phyloP scores from a whole-genome alignment of 768 basidiomycete genomes.

The Boletus tylopilopsis region DNA sequence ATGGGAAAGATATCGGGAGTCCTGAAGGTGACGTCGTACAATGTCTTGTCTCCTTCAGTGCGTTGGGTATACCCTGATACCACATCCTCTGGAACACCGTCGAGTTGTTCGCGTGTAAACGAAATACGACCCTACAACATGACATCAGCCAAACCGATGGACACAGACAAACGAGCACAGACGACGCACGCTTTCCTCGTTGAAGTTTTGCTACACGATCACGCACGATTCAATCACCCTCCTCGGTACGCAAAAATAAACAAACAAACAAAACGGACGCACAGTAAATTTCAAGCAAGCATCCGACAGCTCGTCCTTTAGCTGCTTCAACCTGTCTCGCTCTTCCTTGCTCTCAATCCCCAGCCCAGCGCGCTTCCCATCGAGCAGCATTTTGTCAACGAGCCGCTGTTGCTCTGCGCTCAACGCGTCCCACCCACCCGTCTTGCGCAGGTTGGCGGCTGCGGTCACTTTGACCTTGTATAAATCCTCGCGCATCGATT shows the following conservation, averaged over 20 bases:
- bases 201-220: constrained; percentile 71
- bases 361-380: constrained; percentile 77
- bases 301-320: constrained; percentile 78
- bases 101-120: constrained; percentile 71
- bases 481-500: constrained; percentile 78
- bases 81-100: constrained; percentile 79
- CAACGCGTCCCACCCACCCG: constrained; percentile 59
- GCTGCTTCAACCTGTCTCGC: constrained; percentile 47
- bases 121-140: constrained; percentile 49
- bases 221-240: neutral
- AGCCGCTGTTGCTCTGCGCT: constrained; percentile 67
- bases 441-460: constrained; percentile 60
- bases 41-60: constrained; percentile 50
- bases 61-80: constrained; percentile 72
- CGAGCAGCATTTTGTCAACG: constrained; percentile 77
- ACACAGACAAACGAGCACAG: neutral
- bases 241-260: neutral
- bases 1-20: constrained; percentile 80
- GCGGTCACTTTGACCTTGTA: constrained; percentile 70
- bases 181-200: constrained; percentile 70
- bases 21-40: constrained; percentile 76
- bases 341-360: constrained; percentile 60
- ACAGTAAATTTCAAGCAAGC: constrained; percentile 78
- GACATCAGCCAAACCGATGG: constrained; percentile 1
- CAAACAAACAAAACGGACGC: constrained; percentile 5